Conservation (phyloP, 768 basidiomycete species). For the Suillus clintonianus region DNA sequence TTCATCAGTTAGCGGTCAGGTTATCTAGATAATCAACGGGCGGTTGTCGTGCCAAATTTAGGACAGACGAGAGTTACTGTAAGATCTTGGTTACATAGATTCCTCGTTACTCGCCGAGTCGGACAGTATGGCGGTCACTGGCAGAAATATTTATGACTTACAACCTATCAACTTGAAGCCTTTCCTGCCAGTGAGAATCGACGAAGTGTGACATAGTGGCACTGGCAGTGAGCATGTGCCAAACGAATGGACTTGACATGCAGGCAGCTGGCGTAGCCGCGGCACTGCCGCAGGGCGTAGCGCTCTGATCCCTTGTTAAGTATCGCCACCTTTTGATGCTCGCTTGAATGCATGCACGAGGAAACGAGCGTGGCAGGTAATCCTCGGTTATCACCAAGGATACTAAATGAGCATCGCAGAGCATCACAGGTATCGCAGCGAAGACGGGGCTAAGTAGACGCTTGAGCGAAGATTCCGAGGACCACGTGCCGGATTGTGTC, state of each 20-base stretch:
- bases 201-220: neutral
- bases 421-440: no score
- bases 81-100: neutral
- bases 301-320: neutral
- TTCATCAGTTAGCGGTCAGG: neutral
- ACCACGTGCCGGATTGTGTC: no score
- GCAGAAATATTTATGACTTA: neutral
- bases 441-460: no score
- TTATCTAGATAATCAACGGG: neutral
- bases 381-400: no score
- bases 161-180: neutral
- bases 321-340: neutral
- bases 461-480: no score
- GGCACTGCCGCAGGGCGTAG: neutral
- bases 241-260: neutral
- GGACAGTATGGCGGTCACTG: neutral
- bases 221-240: neutral
- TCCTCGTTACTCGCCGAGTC: neutral
- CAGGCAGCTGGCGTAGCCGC: neutral
- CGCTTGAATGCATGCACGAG: neutral
- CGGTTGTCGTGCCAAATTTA: neutral
- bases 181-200: neutral
- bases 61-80: neutral
- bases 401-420: no score
- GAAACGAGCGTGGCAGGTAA: neutral